Conservation (phyloP, 371 early-diverging fungal genomes). For the Catenaria anguillulae region DNA sequence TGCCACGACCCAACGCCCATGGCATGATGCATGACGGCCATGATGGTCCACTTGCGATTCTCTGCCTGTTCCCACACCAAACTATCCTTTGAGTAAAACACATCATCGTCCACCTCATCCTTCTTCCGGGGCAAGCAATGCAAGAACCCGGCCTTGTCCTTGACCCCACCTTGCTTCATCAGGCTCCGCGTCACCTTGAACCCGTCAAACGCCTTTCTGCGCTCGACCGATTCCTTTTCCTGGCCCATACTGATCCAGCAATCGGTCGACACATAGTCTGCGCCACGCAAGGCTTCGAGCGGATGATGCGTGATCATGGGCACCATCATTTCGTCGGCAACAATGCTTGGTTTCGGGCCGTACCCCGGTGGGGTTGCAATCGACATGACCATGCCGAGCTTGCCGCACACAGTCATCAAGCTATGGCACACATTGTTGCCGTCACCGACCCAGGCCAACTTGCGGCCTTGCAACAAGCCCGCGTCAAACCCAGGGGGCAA, state of each 20-base stretch:
- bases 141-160: constrained; percentile 81
- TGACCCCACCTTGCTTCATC: constrained; percentile 56
- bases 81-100: constrained; percentile 80
- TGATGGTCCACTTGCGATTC: constrained; percentile 91
- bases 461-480: constrained; percentile 40
- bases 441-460: constrained; percentile 92
- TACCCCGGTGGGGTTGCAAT: constrained; percentile 78
- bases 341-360: constrained; percentile 40
- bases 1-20: background rate
- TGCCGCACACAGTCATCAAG: constrained; percentile 70
- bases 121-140: constrained; percentile 91
- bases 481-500: constrained; percentile 5
- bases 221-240: constrained; percentile 71
- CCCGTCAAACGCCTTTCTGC: constrained; percentile 64
- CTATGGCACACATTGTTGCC: constrained; percentile 88
- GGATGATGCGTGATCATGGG: constrained; percentile 54
- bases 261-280: constrained; percentile 85
- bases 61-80: constrained; percentile 93
- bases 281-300: constrained; percentile 54
- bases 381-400: constrained; percentile 62
- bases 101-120: constrained; percentile 91
- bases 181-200: constrained; percentile 74
- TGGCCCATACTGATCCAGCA: constrained; percentile 96
- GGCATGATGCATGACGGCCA: constrained; percentile 47
- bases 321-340: constrained; percentile 26